Base-by-base conservation (phyloP, 306 rosid species). In the Corylus heterophylla region DNA sequence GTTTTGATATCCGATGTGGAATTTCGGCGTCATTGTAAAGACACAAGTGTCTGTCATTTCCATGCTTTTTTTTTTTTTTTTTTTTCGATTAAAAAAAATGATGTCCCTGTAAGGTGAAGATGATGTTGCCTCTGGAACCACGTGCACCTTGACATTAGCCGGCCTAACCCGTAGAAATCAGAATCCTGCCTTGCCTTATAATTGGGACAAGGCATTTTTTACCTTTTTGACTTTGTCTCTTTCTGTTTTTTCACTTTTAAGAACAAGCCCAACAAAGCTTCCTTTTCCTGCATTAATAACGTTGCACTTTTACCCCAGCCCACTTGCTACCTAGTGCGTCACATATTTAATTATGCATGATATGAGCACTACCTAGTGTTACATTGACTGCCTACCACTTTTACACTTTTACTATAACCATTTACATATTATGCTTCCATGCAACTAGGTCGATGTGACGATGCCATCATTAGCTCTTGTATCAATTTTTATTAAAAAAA, bases 41-140 rank as follows among this genome's bases (percentile, higher is more conserved):
- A 77, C 80, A 77, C 20, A 52, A 54, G 18, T 54, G 44, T 67
- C 52, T 52, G 74, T 67, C 72, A 67, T 67, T 39, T 67, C 72
- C 16, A 8, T 67, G 72, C 48, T 35, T 64, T 63, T 37, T 42
- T 29, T 29, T 31, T 31, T 31, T 31, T 31, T 31, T 31, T 22
- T 22, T 22, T 22, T 22, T 22, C 25, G 25, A 22, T 22, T 22
- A 22, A 22, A 22, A 22, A 22, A 35, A 64, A 67, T 68, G 1
- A n/a, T 68, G 45, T 68, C 31, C 31, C 51, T 35, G 72, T 18
- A 2, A 8, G 72, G 3, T 77, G 83, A 77, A 74, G 35, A 8
- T 42, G 74, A 67, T 73, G 80, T 84, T 80, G 74, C 56, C 80
- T 81, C 80, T 74, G 85, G 77, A 77, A 78, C 75, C 85, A 84